These are phyloP conservation scores for Purshia tridentata DNA, from an alignment of 306 rosid genomes.

Conservation along the genomic window DNA sequence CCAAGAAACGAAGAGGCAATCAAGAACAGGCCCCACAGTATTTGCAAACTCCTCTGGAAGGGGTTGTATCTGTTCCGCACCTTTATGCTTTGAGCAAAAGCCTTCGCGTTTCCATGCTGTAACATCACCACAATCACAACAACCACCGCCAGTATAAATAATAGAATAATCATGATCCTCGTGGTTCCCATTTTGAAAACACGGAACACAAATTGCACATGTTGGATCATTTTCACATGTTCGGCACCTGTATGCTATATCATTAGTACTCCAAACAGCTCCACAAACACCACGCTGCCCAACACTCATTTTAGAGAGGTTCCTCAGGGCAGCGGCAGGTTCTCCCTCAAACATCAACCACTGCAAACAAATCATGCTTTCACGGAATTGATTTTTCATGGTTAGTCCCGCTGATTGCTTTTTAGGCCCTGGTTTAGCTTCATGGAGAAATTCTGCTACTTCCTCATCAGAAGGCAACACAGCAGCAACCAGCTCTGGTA, in stretches of 20 bases:
- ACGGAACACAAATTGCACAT: constrained; percentile 94
- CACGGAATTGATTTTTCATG: constrained; percentile 46
- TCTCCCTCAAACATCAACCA: constrained; percentile 98
- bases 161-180: constrained; percentile 75
- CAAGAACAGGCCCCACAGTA: constrained; percentile 69
- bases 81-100: constrained; percentile 90
- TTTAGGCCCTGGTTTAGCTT: constrained; percentile 39
- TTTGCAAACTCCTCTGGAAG: constrained; percentile 59
- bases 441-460: constrained; percentile 42
- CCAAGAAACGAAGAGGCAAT: constrained; percentile 64
- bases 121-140: constrained; percentile 98
- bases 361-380: constrained; percentile 77
- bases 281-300: constrained; percentile 95
- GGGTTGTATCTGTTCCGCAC: constrained; percentile 80
- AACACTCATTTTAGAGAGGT: constrained; percentile 55
- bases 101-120: constrained; percentile 98
- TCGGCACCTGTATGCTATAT: constrained; percentile 83
- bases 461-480: constrained; percentile 70
- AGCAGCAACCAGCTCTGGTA: constrained; percentile 58
- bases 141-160: constrained; percentile 84
- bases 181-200: constrained; percentile 90
- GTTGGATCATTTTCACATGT: constrained; percentile 94
- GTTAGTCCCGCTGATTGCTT: constrained; percentile 22
- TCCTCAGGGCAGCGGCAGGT: constrained; percentile 43
- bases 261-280: constrained; percentile 82